Conservation (phyloP, 1,139 yeast species). For the Saccharomycopsis hybrid region DNA sequence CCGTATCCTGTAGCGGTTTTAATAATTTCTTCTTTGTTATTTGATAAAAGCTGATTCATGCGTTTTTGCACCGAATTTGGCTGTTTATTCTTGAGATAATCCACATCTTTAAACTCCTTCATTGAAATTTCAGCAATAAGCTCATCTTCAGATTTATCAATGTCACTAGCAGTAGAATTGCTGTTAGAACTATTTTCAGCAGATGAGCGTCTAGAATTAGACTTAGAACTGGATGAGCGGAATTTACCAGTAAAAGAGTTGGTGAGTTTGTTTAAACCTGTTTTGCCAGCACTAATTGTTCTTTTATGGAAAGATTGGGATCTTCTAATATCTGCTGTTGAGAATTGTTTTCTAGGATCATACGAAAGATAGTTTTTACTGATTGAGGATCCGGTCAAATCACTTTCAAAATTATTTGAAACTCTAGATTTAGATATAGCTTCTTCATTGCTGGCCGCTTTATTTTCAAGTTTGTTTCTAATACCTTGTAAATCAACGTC, state of each 20-base stretch:
- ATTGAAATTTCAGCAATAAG: conserved; percentile 17
- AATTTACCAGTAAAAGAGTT: conserved; percentile 20
- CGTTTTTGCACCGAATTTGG: conserved; percentile 61
- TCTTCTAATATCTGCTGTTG: conserved; percentile 6
- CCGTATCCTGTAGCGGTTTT: conserved; percentile 77
- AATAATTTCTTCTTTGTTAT: conserved; percentile 39
- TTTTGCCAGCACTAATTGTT: conserved; percentile 18
- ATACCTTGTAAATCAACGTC: conserved; percentile 18
- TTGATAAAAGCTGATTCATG: conserved; percentile 52
- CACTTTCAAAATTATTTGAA: no score
- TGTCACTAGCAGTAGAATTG: conserved; percentile 18
- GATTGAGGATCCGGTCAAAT: no score
- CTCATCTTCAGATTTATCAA: conserved; percentile 32
- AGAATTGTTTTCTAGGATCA: neutral
- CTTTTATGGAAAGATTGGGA: conserved; percentile 16
- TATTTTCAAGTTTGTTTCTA: conserved; percentile 2
- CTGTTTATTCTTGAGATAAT: conserved; percentile 16
- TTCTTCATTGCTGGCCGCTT: neutral
- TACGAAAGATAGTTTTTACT: no score
- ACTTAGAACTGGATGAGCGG: conserved; percentile 10
- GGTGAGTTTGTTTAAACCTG: conserved; percentile 17
- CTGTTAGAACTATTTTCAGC: neutral
- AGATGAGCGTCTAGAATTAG: neutral
- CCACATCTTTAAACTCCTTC: conserved; percentile 19
- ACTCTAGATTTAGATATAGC: neutral